Evolutionary conservation across 106 monocot genomes (phyloP).

Genomic region (Acorus gramineus): DNA sequence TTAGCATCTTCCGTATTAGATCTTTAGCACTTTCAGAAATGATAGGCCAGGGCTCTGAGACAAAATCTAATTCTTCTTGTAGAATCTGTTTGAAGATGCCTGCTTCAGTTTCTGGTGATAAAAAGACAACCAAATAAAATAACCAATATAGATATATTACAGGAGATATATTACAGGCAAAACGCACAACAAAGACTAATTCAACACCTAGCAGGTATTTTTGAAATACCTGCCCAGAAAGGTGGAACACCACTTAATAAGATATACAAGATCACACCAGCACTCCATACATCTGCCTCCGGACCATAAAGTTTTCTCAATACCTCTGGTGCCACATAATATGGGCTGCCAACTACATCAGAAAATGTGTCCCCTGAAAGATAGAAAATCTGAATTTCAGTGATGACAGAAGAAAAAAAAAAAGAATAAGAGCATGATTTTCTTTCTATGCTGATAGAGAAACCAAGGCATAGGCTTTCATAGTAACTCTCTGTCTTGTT

Average conservation of each 20-base stretch:
- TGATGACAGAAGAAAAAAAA: background rate
- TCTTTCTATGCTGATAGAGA: too few species aligned
- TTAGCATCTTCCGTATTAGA: constrained; percentile 71
- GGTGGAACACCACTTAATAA: constrained; percentile 63
- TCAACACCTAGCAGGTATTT: background rate
- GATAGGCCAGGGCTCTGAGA: constrained; percentile 77
- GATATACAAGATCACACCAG: constrained; percentile 66
- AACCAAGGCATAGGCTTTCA: too few species aligned
- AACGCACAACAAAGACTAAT: background rate
- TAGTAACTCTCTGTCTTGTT: too few species aligned
- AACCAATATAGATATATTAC: background rate
- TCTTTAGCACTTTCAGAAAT: constrained; percentile 86
- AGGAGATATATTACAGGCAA: too few species aligned
- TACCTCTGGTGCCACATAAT: constrained; percentile 93
- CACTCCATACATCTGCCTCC: constrained; percentile 87
- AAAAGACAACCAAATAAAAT: constrained; percentile 6
- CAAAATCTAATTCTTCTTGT: constrained; percentile 65
- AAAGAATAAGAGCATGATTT: background rate
- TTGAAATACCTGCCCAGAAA: constrained; percentile 72
- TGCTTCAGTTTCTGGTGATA: constrained; percentile 65
- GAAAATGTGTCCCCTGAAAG: constrained; percentile 51
- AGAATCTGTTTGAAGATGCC: constrained; percentile 82
- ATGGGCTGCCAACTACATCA: constrained; percentile 90
- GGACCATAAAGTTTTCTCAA: constrained; percentile 67
- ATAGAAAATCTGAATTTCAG: constrained; percentile 2